These are phyloP conservation scores for Golovinomyces cichoracearum DNA, from an alignment of 2,329 filamentous ascomycete genomes.

Conservation along the genomic window DNA sequence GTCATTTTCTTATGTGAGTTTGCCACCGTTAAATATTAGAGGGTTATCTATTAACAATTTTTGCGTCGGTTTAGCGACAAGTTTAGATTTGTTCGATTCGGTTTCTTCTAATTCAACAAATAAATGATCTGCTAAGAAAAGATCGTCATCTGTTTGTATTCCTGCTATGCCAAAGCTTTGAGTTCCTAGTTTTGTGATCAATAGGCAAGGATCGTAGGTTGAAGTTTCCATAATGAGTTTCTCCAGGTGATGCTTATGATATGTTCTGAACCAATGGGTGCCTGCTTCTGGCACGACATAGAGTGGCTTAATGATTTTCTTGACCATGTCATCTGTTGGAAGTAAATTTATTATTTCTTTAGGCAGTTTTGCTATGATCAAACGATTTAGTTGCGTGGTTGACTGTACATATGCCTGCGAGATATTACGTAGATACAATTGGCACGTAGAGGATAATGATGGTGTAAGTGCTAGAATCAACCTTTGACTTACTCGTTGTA, in stretches of 20 bases:
- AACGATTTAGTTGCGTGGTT: slow-evolving; percentile 1
- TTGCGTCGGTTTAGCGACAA: neutral
- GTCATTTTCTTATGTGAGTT: neutral
- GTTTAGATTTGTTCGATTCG: neutral
- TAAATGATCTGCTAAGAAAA: neutral
- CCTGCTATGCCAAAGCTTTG: neutral
- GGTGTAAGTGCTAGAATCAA: slow-evolving; percentile 3
- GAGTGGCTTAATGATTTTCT: slow-evolving; percentile 3
- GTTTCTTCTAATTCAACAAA: neutral
- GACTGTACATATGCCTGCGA: slow-evolving; percentile 3
- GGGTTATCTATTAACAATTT: neutral
- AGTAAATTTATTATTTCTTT: neutral
- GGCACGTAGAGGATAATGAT: neutral
- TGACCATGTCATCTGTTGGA: neutral
- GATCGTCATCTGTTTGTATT: neutral
- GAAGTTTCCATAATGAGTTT: neutral
- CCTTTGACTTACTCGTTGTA: slow-evolving; percentile 3
- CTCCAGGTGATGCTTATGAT: neutral
- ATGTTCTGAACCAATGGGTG: slow-evolving; percentile 3
- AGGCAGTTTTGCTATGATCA: slow-evolving; percentile 2
- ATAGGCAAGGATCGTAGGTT: slow-evolving; percentile 1
- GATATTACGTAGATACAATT: slow-evolving; percentile 3
- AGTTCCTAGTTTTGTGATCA: neutral
- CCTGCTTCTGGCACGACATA: slow-evolving; percentile 4
- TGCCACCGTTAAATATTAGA: neutral